phyloP scores from a whole-genome alignment of 2,329 filamentous ascomycete genomes.

The Sarocladiaceae sp. region DNA sequence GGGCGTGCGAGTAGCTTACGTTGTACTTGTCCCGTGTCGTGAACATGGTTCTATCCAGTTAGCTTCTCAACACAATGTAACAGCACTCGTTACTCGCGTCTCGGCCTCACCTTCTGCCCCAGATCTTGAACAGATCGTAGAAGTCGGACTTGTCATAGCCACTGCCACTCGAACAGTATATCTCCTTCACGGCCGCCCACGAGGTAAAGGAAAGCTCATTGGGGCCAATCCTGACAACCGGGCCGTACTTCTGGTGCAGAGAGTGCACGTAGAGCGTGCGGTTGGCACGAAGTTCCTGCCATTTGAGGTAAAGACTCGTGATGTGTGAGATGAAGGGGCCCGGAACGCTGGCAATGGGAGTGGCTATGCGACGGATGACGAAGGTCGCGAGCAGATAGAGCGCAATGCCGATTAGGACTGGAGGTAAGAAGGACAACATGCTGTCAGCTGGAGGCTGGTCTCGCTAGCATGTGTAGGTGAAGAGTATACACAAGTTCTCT shows the following conservation, averaged over 20 bases:
- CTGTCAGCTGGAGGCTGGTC: background rate
- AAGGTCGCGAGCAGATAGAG: background rate
- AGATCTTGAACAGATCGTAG: slow-evolving; percentile 55
- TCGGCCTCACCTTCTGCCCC: slow-evolving; percentile 47
- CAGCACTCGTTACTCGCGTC: no score
- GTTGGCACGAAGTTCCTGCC: slow-evolving; percentile 47
- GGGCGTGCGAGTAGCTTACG: slow-evolving; percentile 26
- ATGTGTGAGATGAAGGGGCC: slow-evolving; percentile 43
- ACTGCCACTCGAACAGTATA: slow-evolving; percentile 55
- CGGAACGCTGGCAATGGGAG: slow-evolving; percentile 35
- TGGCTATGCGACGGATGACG: slow-evolving; percentile 16
- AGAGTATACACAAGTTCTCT: no score
- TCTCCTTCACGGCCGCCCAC: slow-evolving; percentile 51
- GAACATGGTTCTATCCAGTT: slow-evolving; percentile 45
- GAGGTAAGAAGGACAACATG: background rate
- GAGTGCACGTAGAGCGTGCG: slow-evolving; percentile 49
- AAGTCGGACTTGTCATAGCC: slow-evolving; percentile 62
- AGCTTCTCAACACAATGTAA: no score
- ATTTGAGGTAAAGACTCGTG: slow-evolving; percentile 45
- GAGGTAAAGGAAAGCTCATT: slow-evolving; percentile 55
- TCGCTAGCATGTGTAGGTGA: no score
- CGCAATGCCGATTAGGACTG: background rate
- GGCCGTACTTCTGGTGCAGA: slow-evolving; percentile 49
- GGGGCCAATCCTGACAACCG: slow-evolving; percentile 50
- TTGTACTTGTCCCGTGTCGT: slow-evolving; percentile 48